Conservation (phyloP, 805 yeast genomes). For the Barnettozyma californica region DNA sequence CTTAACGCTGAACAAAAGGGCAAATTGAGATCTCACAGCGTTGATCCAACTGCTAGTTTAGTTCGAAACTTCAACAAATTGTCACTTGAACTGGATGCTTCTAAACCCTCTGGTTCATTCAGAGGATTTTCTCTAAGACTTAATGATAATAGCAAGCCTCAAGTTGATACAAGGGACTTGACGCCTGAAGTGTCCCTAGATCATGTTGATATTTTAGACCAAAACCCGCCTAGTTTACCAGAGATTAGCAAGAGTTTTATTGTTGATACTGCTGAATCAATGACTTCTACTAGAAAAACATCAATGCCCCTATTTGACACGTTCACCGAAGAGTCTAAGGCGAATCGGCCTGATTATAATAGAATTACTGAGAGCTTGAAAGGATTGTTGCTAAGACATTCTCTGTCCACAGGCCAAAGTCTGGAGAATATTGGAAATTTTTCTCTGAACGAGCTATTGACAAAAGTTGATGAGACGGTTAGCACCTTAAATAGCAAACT, state of each 20-base stretch:
- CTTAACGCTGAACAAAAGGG: background rate
- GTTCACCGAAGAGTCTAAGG: background rate
- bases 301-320: constrained; percentile 7
- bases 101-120: background rate
- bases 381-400: background rate
- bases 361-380: background rate
- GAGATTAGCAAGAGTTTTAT: background rate
- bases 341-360: background rate
- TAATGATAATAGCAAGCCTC: background rate
- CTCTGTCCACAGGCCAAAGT: background rate
- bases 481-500: background rate
- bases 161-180: background rate
- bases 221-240: constrained; percentile 17
- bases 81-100: background rate
- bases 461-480: background rate
- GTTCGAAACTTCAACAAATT: background rate
- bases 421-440: background rate
- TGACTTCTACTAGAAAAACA: background rate
- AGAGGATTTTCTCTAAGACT: constrained; percentile 6
- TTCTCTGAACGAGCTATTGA: background rate
- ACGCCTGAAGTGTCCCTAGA: constrained; percentile 19
- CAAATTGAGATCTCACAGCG: too few species aligned
- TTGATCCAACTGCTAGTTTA: constrained; percentile 2
- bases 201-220: constrained; percentile 23
- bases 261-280: background rate